Evolutionary conservation across 768 basidiomycete genomes (phyloP).

Genomic region (Pulveroboletus sp.): DNA sequence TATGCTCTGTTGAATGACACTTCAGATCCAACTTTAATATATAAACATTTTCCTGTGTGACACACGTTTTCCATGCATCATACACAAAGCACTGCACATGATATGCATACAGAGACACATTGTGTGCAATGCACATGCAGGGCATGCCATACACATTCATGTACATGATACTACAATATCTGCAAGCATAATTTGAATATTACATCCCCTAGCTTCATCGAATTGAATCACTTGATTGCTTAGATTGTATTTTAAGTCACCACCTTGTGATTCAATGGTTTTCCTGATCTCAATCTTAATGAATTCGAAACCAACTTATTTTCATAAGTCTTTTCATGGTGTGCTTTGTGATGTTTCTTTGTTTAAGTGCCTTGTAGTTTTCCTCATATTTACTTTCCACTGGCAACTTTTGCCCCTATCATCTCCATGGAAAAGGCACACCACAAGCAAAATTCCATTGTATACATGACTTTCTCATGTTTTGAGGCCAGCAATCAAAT

Average conservation of each 20-base stretch:
- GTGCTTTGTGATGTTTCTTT: neutral
- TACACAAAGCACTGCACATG: too few species aligned
- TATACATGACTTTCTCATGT: slow-evolving; percentile 95
- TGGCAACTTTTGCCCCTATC: slow-evolving; percentile 94
- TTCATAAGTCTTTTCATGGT: slow-evolving; percentile 57
- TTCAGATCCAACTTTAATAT: too few species aligned
- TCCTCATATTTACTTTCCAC: slow-evolving; percentile 98
- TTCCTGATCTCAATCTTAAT: slow-evolving; percentile 72
- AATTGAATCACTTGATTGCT: slow-evolving; percentile 94
- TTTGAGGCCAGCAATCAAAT: slow-evolving; percentile 78
- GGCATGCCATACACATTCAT: too few species aligned
- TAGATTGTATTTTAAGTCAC: slow-evolving; percentile 99
- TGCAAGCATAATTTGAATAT: slow-evolving; percentile 91
- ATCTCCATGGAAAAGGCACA: slow-evolving; percentile 90
- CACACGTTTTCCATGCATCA: too few species aligned
- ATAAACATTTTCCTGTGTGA: too few species aligned
- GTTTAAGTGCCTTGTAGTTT: slow-evolving; percentile 48
- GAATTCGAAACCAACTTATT: slow-evolving; percentile 99
- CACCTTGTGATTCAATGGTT: slow-evolving; percentile 67
- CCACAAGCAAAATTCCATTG: slow-evolving; percentile 96
- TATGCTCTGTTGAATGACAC: too few species aligned
- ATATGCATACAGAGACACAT: too few species aligned
- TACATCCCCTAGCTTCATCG: slow-evolving; percentile 83
- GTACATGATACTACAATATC: too few species aligned
- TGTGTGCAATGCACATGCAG: too few species aligned